These are phyloP conservation scores for Hamamelis virginiana DNA, from an alignment of 164 flowering plant species.

Conservation along the genomic window DNA sequence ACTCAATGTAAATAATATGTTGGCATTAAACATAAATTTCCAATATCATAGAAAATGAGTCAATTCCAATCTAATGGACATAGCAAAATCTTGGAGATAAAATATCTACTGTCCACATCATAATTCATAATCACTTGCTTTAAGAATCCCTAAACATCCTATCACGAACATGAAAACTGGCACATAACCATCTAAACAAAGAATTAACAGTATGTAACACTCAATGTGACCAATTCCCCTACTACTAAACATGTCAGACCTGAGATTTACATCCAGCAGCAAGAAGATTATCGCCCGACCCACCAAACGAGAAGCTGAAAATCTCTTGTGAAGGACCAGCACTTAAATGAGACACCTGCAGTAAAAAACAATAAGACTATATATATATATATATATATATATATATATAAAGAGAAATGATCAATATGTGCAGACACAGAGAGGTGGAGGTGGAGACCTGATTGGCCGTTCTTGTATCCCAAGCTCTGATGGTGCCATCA, in stretches of 20 bases:
- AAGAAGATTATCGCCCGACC: slow-evolving; percentile 63
- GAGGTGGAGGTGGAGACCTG: slow-evolving; percentile 42
- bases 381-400: not conserved
- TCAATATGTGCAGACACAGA: not conserved
- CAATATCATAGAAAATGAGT: no score
- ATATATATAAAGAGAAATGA: not conserved
- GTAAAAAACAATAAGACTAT: slow-evolving; percentile 4
- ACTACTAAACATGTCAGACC: slow-evolving; percentile 35
- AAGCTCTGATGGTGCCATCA: slow-evolving; percentile 79
- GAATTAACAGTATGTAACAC: not conserved
- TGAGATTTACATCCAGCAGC: slow-evolving; percentile 86
- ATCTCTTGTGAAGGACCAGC: slow-evolving; percentile 66
- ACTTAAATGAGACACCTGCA: slow-evolving; percentile 61
- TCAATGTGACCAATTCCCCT: not conserved
- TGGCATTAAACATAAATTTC: no score
- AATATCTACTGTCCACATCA: no score
- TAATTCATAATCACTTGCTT: no score
- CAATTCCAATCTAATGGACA: no score
- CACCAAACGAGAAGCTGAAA: slow-evolving; percentile 89
- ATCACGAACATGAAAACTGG: not conserved
- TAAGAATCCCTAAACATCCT: no score
- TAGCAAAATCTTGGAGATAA: no score
- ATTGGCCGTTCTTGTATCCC: slow-evolving; percentile 75
- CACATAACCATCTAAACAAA: not conserved
- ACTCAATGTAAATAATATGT: no score